Evolutionary conservation across 257 asterid species (phyloP).

Genomic region (Solanum etuberosum): DNA sequence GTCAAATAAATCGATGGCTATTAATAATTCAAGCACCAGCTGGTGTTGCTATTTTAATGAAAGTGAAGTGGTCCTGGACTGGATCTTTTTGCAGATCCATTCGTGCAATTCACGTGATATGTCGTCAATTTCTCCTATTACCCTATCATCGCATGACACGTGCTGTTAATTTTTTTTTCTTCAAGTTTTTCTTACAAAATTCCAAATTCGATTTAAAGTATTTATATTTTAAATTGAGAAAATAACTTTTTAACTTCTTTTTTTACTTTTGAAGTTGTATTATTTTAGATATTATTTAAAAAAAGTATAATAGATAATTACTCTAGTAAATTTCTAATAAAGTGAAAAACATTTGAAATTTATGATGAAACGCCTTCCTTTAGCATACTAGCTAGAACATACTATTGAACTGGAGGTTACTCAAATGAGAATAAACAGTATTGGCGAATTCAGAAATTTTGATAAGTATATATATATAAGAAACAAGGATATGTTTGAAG

Average conservation of each 20-base stretch:
- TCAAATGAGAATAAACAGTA: not conserved
- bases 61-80: not conserved
- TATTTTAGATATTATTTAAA: too few relatives aligned
- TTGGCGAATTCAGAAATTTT: not conserved
- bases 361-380: not conserved
- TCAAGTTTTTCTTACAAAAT: too few relatives aligned
- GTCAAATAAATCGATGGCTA: not conserved
- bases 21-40: not conserved
- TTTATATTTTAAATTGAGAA: too few relatives aligned
- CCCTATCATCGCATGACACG: not conserved
- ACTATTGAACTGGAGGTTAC: not conserved
- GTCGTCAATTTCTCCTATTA: not conserved
- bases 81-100: not conserved
- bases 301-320: not conserved
- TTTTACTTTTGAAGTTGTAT: not conserved
- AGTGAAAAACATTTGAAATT: not conserved
- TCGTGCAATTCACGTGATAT: conserved; percentile 3
- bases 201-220: not conserved
- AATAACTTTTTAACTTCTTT: not conserved
- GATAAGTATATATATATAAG: not conserved
- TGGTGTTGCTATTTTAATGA: not conserved
- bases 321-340: not conserved
- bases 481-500: not conserved
- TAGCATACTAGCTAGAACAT: too few relatives aligned
- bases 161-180: not conserved